Evolutionary conservation across 2,329 filamentous ascomycete genomes (phyloP).

Genomic region (Colletotrichum echinochloae): DNA sequence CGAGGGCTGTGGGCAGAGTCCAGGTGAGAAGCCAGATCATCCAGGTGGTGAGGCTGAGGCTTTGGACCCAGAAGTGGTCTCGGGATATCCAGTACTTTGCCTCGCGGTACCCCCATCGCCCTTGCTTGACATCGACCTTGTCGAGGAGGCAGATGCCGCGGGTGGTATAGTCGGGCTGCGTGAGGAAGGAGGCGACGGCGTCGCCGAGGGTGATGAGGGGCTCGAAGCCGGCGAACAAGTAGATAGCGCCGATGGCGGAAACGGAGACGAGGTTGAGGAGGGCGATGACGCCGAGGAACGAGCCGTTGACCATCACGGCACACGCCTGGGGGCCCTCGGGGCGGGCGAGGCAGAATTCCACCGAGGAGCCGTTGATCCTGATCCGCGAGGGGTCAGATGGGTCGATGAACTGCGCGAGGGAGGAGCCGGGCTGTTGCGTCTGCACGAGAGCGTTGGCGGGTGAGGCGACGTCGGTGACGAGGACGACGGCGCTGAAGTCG

Average conservation of each 20-base stretch:
- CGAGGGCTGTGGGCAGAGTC: constrained; percentile 52
- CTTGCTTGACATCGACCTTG: constrained; percentile 58
- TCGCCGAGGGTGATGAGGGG: constrained; percentile 65
- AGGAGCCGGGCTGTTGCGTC: constrained; percentile 47
- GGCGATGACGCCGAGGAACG: constrained; percentile 57
- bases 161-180: constrained; percentile 58
- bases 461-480: constrained; percentile 48
- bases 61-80: constrained; percentile 59
- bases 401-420: constrained; percentile 39
- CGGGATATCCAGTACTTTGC: constrained; percentile 57
- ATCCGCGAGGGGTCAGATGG: constrained; percentile 33
- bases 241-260: constrained; percentile 47
- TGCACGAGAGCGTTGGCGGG: constrained; percentile 50
- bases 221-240: constrained; percentile 50
- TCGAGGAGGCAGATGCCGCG: constrained; percentile 59
- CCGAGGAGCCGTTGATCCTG: constrained; percentile 43
- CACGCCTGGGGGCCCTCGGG: constrained; percentile 48
- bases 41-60: constrained; percentile 59
- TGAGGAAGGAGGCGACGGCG: constrained; percentile 62
- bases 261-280: constrained; percentile 56
- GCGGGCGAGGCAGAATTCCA: constrained; percentile 34
- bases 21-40: constrained; percentile 54
- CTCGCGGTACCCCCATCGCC: constrained; percentile 57
- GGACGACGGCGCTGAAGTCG: constrained; percentile 50
- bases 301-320: constrained; percentile 56